Evolutionary conservation across 2,329 filamentous ascomycete genomes (phyloP).

Genomic region (Paramyrothecium roridum): DNA sequence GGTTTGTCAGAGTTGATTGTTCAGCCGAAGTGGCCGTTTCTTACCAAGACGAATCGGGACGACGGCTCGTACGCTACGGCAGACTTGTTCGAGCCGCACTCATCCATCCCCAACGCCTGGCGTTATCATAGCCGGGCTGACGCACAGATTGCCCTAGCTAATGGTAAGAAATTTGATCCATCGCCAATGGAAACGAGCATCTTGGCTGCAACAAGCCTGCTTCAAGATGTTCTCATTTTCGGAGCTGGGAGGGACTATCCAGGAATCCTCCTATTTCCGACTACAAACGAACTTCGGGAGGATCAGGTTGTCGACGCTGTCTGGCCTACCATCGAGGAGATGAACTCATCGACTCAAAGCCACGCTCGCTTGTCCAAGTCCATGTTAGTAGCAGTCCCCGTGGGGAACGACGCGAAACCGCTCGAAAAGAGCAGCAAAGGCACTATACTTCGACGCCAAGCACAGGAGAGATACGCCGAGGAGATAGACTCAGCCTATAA

Average conservation of each 20-base stretch:
- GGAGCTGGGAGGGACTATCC: constrained; percentile 54
- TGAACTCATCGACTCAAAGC: constrained; percentile 46
- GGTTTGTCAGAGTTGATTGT: constrained; percentile 53
- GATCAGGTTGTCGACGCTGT: constrained; percentile 35
- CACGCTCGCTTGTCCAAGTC: constrained; percentile 46
- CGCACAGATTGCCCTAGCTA: constrained; percentile 58
- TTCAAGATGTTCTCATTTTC: constrained; percentile 59
- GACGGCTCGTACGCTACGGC: constrained; percentile 62
- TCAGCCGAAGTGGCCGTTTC: constrained; percentile 52
- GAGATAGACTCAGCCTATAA: constrained; percentile 45
- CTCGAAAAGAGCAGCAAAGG: constrained; percentile 63
- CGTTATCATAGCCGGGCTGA: constrained; percentile 60
- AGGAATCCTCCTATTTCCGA: constrained; percentile 53
- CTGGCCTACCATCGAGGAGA: constrained; percentile 37
- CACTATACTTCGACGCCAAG: constrained; percentile 49
- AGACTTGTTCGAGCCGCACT: constrained; percentile 59
- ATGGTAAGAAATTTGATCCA: constrained; percentile 68
- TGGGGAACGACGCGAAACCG: constrained; percentile 10
- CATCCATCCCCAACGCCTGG: constrained; percentile 51
- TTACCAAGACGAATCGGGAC: constrained; percentile 52
- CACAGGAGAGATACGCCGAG: constrained; percentile 44
- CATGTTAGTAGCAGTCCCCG: constrained; percentile 47
- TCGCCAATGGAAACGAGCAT: constrained; percentile 57
- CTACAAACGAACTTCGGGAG: constrained; percentile 20
- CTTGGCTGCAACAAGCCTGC: constrained; percentile 32